Percentiles rank a stretch among this genome's conserved stretches.
Evolutionary conservation across 768 basidiomycete genomes (phyloP).

Genomic region (Dictyophora rubrovolvata): DNA sequence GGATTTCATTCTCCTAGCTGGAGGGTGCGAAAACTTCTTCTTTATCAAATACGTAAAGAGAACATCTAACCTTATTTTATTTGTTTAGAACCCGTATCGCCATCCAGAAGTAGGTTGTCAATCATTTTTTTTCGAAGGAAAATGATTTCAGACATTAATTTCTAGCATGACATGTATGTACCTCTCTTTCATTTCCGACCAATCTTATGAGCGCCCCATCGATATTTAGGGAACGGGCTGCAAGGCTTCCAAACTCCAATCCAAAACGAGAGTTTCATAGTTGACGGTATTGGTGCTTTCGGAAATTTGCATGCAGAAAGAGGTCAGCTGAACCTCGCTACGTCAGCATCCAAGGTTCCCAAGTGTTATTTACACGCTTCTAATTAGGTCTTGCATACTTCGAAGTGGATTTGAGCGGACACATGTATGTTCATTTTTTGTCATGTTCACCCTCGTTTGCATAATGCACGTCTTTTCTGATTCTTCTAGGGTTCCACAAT

Average conservation of each 20-base stretch:
- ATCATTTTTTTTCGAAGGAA: not conserved
- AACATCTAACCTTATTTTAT: not conserved
- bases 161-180: constrained; percentile 32
- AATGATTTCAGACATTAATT: constrained; percentile 32
- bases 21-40: constrained; percentile 39
- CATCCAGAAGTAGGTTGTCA: constrained; percentile 46
- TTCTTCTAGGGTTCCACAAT: constrained; percentile 49
- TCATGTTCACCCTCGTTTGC: not conserved
- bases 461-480: not conserved
- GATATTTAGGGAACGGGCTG: constrained; percentile 41
- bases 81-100: constrained; percentile 32
- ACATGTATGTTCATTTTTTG: constrained; percentile 59
- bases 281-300: constrained; percentile 59
- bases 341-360: not conserved
- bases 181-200: not conserved
- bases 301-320: constrained; percentile 60
- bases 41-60: no score
- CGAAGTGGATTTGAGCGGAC: constrained; percentile 60
- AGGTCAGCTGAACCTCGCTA: constrained; percentile 22
- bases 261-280: constrained; percentile 51
- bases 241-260: constrained; percentile 73
- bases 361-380: not conserved
- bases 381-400: constrained; percentile 43
- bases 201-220: constrained; percentile 14
- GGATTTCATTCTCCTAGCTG: constrained; percentile 64